phyloP scores from a whole-genome alignment of 1,284 basidiomycete species.

The Ceratobasidium sp. region DNA sequence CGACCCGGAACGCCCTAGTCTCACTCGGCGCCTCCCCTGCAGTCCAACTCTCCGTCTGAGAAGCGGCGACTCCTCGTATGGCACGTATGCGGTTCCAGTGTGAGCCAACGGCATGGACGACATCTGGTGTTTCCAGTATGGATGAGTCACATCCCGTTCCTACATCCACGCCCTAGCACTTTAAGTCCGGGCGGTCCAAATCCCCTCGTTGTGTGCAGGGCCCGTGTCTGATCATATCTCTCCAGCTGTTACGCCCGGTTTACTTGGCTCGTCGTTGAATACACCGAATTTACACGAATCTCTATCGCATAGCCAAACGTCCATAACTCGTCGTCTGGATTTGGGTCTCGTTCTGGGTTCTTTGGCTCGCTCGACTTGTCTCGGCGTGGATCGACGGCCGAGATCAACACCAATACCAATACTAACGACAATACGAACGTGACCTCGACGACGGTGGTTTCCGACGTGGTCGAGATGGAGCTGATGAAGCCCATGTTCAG shows the following conservation, averaged over 20 bases:
- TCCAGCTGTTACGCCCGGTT: not conserved
- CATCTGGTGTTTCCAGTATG: slow-evolving; percentile 32
- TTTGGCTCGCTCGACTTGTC: not conserved
- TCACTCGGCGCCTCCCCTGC: slow-evolving; percentile 30
- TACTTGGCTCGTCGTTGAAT: too few species aligned
- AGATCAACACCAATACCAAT: not conserved
- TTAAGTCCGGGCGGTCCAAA: too few species aligned
- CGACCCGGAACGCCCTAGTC: slow-evolving; percentile 14
- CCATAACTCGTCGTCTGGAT: too few species aligned
- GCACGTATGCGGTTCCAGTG: slow-evolving; percentile 34
- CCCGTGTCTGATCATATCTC: slow-evolving; percentile 15
- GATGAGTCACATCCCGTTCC: too few species aligned
- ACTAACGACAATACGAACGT: not conserved
- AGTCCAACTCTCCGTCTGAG: slow-evolving; percentile 26
- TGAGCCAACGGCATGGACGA: slow-evolving; percentile 14
- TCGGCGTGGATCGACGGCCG: slow-evolving; percentile 11
- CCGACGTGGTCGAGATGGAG: slow-evolving; percentile 36
- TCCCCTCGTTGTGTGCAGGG: too few species aligned
- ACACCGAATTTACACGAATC: too few species aligned
- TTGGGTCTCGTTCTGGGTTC: not conserved
- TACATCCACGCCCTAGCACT: too few species aligned
- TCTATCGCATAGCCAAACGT: too few species aligned
- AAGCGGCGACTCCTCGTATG: slow-evolving; percentile 37
- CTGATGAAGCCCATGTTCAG: slow-evolving; percentile 41
- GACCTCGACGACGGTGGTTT: not conserved